Conservation (phyloP, 441 rosid genomes). For the Macaranga tanarius region DNA sequence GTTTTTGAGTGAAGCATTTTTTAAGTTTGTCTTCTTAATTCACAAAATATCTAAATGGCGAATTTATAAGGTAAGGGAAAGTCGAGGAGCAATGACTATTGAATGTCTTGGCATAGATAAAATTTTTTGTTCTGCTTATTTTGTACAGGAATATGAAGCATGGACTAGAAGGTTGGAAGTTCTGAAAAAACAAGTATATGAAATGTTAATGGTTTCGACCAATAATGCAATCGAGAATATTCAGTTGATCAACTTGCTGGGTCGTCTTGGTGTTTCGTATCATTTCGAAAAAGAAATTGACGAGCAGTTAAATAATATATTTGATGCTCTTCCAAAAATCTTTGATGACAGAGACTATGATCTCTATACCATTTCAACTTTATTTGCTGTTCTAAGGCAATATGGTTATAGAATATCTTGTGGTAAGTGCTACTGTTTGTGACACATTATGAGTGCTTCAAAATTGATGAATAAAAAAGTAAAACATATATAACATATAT, state of each 20-base stretch:
- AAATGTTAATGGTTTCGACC: neutral
- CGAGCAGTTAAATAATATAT: neutral
- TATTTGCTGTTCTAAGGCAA: conserved; percentile 19
- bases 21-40: no score
- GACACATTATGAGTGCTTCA: neutral
- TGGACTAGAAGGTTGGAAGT: neutral
- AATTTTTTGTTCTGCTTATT: no score
- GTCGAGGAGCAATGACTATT: no score
- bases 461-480: neutral
- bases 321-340: neutral
- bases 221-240: neutral
- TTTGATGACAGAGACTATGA: neutral
- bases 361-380: neutral
- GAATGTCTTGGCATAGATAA: no score
- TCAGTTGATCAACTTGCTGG: conserved; percentile 14
- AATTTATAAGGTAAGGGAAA: no score
- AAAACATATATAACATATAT: neutral
- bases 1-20: no score
- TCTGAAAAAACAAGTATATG: neutral
- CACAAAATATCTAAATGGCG: no score
- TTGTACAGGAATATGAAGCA: conserved; percentile 1
- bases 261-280: conserved; percentile 5
- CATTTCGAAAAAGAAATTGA: neutral
- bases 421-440: conserved; percentile 4
- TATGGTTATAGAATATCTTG: conserved; percentile 16